Evolutionary conservation across 2,329 filamentous ascomycete genomes (phyloP).

Genomic region (Phaeophleospora eucalypticola): DNA sequence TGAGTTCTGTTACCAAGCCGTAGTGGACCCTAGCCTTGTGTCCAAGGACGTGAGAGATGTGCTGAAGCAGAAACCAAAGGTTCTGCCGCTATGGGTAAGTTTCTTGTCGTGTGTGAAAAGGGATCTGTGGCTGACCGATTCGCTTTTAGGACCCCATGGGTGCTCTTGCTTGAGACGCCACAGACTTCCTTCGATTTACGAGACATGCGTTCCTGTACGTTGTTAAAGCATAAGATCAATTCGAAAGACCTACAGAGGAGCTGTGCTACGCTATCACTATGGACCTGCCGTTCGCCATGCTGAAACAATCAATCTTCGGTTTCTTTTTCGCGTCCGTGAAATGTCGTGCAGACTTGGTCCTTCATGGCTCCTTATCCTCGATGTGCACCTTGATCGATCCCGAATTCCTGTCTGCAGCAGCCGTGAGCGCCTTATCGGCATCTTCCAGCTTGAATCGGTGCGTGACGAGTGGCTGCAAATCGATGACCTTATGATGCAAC

Average conservation of each 20-base stretch:
- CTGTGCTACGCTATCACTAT: too few species aligned
- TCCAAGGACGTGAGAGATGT: slow-evolving; percentile 65
- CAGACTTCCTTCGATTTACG: too few species aligned
- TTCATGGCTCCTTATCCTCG: slow-evolving; percentile 39
- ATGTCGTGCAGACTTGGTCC: too few species aligned
- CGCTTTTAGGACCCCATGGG: slow-evolving; percentile 35
- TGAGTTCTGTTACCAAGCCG: slow-evolving; percentile 77
- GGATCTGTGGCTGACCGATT: neutral
- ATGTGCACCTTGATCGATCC: slow-evolving; percentile 60
- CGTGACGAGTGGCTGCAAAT: slow-evolving; percentile 60
- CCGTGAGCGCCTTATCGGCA: slow-evolving; percentile 55
- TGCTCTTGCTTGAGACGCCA: slow-evolving; percentile 36
- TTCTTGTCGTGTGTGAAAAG: neutral
- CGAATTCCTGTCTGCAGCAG: slow-evolving; percentile 50
- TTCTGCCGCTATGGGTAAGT: slow-evolving; percentile 52
- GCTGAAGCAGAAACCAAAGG: slow-evolving; percentile 63
- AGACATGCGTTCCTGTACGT: too few species aligned
- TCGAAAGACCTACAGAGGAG: too few species aligned
- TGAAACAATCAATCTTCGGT: too few species aligned
- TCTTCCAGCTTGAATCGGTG: slow-evolving; percentile 61
- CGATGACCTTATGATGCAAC: slow-evolving; percentile 55
- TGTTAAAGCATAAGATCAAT: too few species aligned
- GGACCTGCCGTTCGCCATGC: too few species aligned
- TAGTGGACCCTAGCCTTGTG: slow-evolving; percentile 64
- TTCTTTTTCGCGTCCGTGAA: too few species aligned